These are phyloP conservation scores for Bombardia bombarda DNA, from an alignment of 495 filamentous ascomycete genomes.

Conservation along the genomic window DNA sequence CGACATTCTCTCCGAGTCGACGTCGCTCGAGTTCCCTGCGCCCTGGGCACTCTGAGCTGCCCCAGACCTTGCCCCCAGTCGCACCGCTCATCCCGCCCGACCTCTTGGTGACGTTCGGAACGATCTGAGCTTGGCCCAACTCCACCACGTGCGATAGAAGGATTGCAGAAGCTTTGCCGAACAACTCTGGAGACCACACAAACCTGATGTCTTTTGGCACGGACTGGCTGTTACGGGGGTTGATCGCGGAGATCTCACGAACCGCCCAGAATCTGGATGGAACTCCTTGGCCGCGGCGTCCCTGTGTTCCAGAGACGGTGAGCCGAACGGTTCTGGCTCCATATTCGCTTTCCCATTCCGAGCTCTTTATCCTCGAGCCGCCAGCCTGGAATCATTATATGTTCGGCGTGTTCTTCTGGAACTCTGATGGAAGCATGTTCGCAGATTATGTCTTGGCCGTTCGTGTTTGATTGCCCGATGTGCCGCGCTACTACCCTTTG, in stretches of 20 bases:
- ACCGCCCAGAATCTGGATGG: slow-evolving; percentile 4
- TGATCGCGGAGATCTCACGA: slow-evolving; percentile 15
- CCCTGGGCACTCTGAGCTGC: not conserved
- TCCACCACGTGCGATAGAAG: slow-evolving; percentile 7
- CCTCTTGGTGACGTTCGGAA: too few species aligned
- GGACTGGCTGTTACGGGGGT: slow-evolving; percentile 11
- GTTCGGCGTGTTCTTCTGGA: too few species aligned
- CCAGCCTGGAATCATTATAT: slow-evolving; percentile 3
- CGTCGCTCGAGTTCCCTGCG: not conserved
- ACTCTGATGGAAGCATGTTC: slow-evolving; percentile 26
- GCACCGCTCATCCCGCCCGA: not conserved
- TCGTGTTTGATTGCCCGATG: slow-evolving; percentile 27
- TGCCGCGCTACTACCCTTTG: slow-evolving; percentile 14
- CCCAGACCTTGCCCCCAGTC: not conserved
- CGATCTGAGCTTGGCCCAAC: not conserved
- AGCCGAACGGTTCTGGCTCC: too few species aligned
- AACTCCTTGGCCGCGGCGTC: slow-evolving; percentile 1
- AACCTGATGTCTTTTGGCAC: slow-evolving; percentile 12
- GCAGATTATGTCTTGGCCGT: slow-evolving; percentile 18
- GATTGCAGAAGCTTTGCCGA: slow-evolving; percentile 10
- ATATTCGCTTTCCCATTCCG: too few species aligned
- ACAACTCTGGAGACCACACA: slow-evolving; percentile 4
- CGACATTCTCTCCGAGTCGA: too few species aligned
- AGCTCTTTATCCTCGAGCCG: slow-evolving; percentile 11
- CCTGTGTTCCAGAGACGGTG: slow-evolving; percentile 1